Conservation (phyloP, 441 rosid species). For the Biscutella laevigata region DNA sequence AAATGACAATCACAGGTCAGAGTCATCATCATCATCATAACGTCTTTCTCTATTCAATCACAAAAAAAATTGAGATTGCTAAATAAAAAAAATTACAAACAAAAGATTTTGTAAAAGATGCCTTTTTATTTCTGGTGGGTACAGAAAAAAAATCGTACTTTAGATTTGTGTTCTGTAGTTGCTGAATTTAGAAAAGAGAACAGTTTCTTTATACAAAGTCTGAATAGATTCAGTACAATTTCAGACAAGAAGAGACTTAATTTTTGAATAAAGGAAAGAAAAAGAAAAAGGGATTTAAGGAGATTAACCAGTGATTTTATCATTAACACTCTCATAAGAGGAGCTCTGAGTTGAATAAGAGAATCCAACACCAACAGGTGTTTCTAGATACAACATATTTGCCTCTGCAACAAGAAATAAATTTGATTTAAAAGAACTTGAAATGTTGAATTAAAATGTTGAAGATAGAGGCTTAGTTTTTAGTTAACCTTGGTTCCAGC, state of each 20-base stretch:
- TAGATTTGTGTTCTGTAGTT: not conserved
- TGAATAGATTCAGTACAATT: constrained; percentile 6
- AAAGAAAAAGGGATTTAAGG: not conserved
- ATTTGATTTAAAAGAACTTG: too few species aligned
- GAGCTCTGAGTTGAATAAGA: constrained; percentile 73
- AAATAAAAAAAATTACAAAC: not conserved
- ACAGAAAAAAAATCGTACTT: constrained; percentile 11
- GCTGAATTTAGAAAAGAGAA: constrained; percentile 1
- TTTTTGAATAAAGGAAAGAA: not conserved
- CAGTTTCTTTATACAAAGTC: constrained; percentile 16
- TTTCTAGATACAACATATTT: constrained; percentile 84
- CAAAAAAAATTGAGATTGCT: not conserved
- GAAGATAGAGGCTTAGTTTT: not conserved
- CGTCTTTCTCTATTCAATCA: not conserved
- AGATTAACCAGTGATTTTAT: constrained; percentile 63
- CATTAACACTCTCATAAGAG: constrained; percentile 57
- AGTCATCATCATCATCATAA: constrained; percentile 11
- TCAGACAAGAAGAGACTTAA: not conserved
- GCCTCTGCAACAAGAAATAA: constrained; percentile 94
- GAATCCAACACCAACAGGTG: constrained; percentile 97
- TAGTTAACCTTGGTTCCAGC: constrained; percentile 78
- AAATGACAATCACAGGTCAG: constrained; percentile 21
- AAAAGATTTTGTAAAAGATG: constrained; percentile 2
- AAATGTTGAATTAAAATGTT: not conserved
- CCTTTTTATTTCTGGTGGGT: constrained; percentile 7